These are phyloP conservation scores for Penicillium odoratum DNA, from an alignment of 495 filamentous ascomycete genomes.

Conservation along the genomic window DNA sequence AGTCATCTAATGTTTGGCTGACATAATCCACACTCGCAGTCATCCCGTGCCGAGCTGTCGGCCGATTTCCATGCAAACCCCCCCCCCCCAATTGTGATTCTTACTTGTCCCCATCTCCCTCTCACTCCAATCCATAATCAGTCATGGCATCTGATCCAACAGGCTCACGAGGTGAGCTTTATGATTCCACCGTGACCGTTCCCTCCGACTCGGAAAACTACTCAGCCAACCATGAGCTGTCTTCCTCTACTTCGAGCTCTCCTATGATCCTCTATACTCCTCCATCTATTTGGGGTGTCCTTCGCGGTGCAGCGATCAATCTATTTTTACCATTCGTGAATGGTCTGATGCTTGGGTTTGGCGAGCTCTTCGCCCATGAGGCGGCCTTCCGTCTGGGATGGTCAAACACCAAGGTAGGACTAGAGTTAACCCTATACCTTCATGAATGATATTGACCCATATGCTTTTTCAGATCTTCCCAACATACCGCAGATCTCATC, in stretches of 20 bases:
- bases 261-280: constrained; percentile 87
- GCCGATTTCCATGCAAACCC: background rate
- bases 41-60: constrained; percentile 10
- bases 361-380: constrained; percentile 95
- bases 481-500: constrained; percentile 52
- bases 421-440: background rate
- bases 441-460: background rate
- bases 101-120: background rate
- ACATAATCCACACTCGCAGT: constrained; percentile 10
- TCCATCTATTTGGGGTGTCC: constrained; percentile 78
- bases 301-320: constrained; percentile 93
- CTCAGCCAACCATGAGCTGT: constrained; percentile 64
- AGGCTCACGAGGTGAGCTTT: constrained; percentile 58
- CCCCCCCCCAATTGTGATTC: background rate
- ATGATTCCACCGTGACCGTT: constrained; percentile 81
- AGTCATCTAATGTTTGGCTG: background rate
- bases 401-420: constrained; percentile 83
- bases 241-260: constrained; percentile 65
- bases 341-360: constrained; percentile 96
- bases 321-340: constrained; percentile 93
- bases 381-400: constrained; percentile 89
- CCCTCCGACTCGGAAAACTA: constrained; percentile 91
- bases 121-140: background rate
- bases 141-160: constrained; percentile 49
- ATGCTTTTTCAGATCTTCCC: constrained; percentile 61